Evolutionary conservation across 352 stramenopile genomes (phyloP).

Genomic region (Phytopythium delawarense): DNA sequence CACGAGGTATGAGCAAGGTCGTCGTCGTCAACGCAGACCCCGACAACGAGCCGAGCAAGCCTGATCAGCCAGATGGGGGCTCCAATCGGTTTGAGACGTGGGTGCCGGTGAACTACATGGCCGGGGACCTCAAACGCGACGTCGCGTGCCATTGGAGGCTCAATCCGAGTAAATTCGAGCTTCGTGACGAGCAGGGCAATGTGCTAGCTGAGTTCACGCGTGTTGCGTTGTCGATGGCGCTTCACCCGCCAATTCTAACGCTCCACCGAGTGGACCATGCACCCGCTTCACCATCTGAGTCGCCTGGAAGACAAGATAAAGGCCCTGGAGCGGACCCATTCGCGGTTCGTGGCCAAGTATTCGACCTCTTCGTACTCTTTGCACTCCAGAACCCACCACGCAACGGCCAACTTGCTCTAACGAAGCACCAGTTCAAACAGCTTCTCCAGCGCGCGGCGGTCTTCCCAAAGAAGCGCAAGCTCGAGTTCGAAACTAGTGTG

Average conservation of each 20-base stretch:
- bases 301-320: no score
- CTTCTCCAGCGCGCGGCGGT: slow-evolving; percentile 33
- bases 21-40: slow-evolving; percentile 16
- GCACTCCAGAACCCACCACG: slow-evolving; percentile 50
- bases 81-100: slow-evolving; percentile 27
- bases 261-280: slow-evolving; percentile 13
- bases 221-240: slow-evolving; percentile 12
- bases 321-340: slow-evolving; percentile 28
- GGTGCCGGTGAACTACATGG: slow-evolving; percentile 45
- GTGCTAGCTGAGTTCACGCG: slow-evolving; percentile 4
- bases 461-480: slow-evolving; percentile 26
- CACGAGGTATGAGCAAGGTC: slow-evolving; percentile 29
- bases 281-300: background rate
- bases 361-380: slow-evolving; percentile 60
- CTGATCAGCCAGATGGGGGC: background rate
- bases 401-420: slow-evolving; percentile 33
- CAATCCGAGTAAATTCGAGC: slow-evolving; percentile 33
- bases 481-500: slow-evolving; percentile 40
- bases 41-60: background rate
- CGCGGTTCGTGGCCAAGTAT: slow-evolving; percentile 52
- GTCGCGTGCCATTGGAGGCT: slow-evolving; percentile 45
- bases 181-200: slow-evolving; percentile 24
- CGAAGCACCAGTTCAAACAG: slow-evolving; percentile 67
- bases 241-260: slow-evolving; percentile 11
- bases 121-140: slow-evolving; percentile 40